These are phyloP conservation scores for Termitomyces sp. DNA, from an alignment of 768 basidiomycete genomes.

Conservation along the genomic window DNA sequence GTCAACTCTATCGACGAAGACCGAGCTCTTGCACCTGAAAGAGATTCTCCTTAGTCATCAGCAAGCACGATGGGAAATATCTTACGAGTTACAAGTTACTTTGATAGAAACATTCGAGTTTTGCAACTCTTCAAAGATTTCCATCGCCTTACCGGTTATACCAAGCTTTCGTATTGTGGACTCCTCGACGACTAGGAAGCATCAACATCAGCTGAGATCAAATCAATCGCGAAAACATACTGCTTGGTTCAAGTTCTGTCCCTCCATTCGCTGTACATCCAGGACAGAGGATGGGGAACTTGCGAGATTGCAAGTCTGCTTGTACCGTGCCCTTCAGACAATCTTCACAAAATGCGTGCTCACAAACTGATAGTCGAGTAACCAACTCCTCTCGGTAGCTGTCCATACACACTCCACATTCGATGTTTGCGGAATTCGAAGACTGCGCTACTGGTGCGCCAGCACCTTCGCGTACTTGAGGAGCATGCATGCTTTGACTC, in stretches of 20 bases:
- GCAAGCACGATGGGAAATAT: background rate
- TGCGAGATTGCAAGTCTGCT: slow-evolving; percentile 46
- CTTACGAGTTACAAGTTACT: slow-evolving; percentile 49
- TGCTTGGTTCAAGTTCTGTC: background rate
- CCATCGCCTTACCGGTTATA: background rate
- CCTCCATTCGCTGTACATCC: slow-evolving; percentile 35
- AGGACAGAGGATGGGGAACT: slow-evolving; percentile 61
- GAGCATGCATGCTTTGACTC: background rate
- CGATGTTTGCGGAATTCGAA: background rate
- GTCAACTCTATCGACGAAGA: slow-evolving; percentile 50
- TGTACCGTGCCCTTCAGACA: slow-evolving; percentile 43
- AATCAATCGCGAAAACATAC: background rate
- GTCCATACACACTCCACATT: slow-evolving; percentile 58
- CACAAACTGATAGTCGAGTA: slow-evolving; percentile 28
- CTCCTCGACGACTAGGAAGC: background rate
- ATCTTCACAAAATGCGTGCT: slow-evolving; percentile 50
- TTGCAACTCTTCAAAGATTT: background rate
- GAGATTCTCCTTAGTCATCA: background rate
- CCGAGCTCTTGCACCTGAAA: slow-evolving; percentile 44
- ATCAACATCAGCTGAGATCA: background rate
- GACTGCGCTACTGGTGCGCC: background rate
- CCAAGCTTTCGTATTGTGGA: background rate
- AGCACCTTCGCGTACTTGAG: background rate
- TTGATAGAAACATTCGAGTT: slow-evolving; percentile 9
- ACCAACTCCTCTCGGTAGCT: slow-evolving; percentile 20